Percentiles rank a stretch among this genome's conserved stretches.
Conservation (phyloP, 345 rosid genomes). For the Euphorbia peplus region DNA sequence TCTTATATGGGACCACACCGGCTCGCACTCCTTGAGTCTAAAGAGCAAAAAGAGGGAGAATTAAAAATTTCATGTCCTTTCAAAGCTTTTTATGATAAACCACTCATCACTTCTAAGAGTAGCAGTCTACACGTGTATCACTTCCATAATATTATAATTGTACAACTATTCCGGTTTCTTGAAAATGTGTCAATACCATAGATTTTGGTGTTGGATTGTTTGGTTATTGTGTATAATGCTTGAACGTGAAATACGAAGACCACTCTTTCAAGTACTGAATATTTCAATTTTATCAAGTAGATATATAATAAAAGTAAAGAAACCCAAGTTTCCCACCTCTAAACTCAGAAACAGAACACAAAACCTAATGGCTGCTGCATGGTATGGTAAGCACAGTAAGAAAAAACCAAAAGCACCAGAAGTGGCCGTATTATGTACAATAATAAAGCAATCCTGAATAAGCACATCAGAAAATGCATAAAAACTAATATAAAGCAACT, state of each 20-base stretch:
- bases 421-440: neutral
- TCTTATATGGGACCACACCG: slow-evolving; percentile 61
- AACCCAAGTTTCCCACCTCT: neutral
- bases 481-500: neutral
- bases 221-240: slow-evolving; percentile 1
- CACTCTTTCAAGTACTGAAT: neutral
- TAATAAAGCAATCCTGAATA: neutral
- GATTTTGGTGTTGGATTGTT: neutral
- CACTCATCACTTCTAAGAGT: neutral
- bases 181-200: neutral
- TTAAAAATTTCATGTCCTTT: slow-evolving; percentile 1
- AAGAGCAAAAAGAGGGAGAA: slow-evolving; percentile 16
- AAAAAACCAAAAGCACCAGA: neutral
- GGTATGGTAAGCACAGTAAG: slow-evolving; percentile 1
- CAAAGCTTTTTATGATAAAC: neutral
- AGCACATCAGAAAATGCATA: neutral
- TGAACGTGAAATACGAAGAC: neutral
- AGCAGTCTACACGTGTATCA: neutral
- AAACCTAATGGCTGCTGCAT: neutral
- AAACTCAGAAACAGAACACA: neutral
- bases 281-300: neutral
- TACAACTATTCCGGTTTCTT: neutral
- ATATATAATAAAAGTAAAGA: neutral
- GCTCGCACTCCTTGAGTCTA: slow-evolving; percentile 80
- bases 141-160: neutral